A percentile compares a stretch with the other conserved stretches of the same genome.
Evolutionary conservation across 2,329 filamentous ascomycete genomes (phyloP).

Genomic region (Beauveria pseudobassiana): DNA sequence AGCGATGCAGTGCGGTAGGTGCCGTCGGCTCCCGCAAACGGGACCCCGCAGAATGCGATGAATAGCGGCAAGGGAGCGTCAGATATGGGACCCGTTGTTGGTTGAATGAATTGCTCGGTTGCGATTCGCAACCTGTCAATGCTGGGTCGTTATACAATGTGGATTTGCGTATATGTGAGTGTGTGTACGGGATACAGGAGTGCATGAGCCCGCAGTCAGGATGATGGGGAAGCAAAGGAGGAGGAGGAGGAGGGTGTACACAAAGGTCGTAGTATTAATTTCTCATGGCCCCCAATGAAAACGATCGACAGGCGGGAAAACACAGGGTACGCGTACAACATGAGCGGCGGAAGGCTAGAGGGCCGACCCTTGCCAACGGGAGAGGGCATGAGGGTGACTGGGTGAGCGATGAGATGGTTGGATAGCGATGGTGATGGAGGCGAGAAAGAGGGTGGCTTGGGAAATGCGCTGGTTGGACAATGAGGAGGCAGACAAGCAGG

Average conservation of each 20-base stretch:
- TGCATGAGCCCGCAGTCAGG: neutral
- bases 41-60: neutral
- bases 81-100: conserved; percentile 2
- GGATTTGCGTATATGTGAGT: neutral
- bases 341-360: neutral
- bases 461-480: neutral
- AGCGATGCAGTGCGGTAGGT: neutral
- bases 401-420: neutral
- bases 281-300: neutral
- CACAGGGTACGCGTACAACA: neutral
- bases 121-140: neutral
- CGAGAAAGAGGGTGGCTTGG: neutral
- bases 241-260: neutral
- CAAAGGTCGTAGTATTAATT: neutral
- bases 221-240: neutral
- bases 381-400: neutral
- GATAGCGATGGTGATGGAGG: neutral
- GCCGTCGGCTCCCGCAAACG: neutral
- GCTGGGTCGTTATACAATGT: neutral
- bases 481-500: neutral
- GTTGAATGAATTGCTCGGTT: neutral
- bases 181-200: neutral
- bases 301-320: neutral
- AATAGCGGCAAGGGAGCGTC: neutral
- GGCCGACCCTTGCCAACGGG: conserved; percentile 2